Evolutionary conservation across 768 basidiomycete genomes (phyloP).

Genomic region (Amanita brunnescens): DNA sequence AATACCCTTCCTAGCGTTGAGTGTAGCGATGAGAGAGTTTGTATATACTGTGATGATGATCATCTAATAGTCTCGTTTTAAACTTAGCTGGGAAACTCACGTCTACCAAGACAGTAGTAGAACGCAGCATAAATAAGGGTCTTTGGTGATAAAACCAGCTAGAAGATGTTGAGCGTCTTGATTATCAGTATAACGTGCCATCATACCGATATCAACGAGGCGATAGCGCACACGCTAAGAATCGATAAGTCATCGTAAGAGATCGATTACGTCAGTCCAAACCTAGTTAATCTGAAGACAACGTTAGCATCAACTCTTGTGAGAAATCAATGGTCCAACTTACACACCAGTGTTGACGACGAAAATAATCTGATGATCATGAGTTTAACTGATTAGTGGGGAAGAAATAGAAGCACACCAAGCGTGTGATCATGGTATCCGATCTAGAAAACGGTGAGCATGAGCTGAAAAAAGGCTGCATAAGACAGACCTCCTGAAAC

Average conservation of each 20-base stretch:
- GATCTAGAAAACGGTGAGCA: conserved; percentile 21
- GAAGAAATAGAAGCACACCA: conserved; percentile 17
- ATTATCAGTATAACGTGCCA: background rate
- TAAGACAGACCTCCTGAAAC: conserved; percentile 29
- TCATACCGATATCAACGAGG: conserved; percentile 41
- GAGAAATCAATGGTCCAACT: background rate
- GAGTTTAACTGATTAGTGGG: background rate
- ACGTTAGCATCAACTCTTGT: background rate
- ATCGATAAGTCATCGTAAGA: background rate
- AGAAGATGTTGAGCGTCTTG: background rate
- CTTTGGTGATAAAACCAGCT: conserved; percentile 38
- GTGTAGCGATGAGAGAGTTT: conserved; percentile 49
- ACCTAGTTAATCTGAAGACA: conserved; percentile 24
- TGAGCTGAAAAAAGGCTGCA: background rate
- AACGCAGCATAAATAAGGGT: conserved; percentile 52
- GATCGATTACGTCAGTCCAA: background rate
- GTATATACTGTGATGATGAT: conserved; percentile 35
- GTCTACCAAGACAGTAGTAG: conserved; percentile 49
- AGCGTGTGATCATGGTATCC: conserved; percentile 35
- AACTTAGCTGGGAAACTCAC: conserved; percentile 29
- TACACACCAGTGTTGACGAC: conserved; percentile 31
- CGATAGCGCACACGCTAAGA: conserved; percentile 41
- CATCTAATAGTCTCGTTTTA: background rate
- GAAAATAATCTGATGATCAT: conserved; percentile 28
- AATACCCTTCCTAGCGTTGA: conserved; percentile 45